Evolutionary conservation across 306 rosid genomes (phyloP).

Genomic region (Lathyrus aphaca): DNA sequence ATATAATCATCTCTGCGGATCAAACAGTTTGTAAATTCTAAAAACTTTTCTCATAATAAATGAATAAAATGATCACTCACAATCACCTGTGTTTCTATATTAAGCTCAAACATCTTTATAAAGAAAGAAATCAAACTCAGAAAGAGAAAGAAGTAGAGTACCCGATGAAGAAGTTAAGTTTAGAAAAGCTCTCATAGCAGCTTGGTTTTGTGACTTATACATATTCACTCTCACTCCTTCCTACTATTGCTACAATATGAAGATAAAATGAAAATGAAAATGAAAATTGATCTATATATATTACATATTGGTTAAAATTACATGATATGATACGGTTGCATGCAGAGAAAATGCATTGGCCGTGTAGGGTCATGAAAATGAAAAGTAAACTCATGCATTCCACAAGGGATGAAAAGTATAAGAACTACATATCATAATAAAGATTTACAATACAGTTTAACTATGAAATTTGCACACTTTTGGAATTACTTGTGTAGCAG

Average conservation of each 20-base stretch:
- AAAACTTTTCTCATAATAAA: neutral
- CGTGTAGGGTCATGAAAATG: neutral
- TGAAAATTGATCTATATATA: no score
- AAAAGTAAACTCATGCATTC: no score
- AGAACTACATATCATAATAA: no score
- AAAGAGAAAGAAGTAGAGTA: no score
- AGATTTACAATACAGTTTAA: no score
- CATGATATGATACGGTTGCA: neutral
- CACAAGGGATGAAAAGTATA: no score
- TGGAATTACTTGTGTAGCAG: no score
- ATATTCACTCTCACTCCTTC: slow-evolving; percentile 35
- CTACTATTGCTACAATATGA: neutral
- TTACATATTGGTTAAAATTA: neutral
- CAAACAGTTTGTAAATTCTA: neutral
- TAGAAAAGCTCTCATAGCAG: slow-evolving; percentile 61
- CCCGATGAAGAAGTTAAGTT: slow-evolving; percentile 38
- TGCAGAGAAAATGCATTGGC: neutral
- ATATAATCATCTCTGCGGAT: neutral
- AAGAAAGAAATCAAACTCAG: no score
- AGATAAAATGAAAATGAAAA: neutral
- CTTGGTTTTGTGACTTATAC: slow-evolving; percentile 64
- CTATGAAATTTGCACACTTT: no score
- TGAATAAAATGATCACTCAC: neutral
- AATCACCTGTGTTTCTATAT: no score
- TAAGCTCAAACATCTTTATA: no score